Evolutionary conservation across 768 basidiomycete species (phyloP).

Genomic region (Rhizopogon salebrosus): DNA sequence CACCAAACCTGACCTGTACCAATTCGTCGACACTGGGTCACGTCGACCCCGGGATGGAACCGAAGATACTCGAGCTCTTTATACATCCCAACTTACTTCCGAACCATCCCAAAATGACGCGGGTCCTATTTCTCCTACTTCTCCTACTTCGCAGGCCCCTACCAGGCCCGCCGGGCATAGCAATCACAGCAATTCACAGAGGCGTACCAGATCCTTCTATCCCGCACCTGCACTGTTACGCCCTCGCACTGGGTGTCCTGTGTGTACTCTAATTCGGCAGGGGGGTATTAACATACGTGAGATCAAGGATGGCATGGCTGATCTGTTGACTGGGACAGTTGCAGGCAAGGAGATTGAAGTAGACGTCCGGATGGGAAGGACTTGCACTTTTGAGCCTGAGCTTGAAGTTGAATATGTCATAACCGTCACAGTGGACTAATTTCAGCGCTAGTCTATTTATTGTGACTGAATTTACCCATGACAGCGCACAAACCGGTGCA

Average conservation of each 20-base stretch:
- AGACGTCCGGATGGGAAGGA: neutral
- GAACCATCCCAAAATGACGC: neutral
- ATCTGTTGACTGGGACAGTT: neutral
- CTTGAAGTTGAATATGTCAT: neutral
- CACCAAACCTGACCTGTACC: neutral
- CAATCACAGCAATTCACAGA: neutral
- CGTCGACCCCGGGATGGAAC: no score
- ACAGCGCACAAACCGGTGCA: neutral
- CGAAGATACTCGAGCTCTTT: no score
- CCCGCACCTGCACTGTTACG: neutral
- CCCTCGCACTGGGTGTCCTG: neutral
- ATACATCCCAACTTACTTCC: neutral
- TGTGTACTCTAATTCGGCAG: neutral
- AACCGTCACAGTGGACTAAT: neutral
- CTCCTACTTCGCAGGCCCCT: no score
- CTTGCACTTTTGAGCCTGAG: neutral
- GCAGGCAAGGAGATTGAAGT: neutral
- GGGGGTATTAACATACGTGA: neutral
- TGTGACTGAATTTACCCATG: neutral
- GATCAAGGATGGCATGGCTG: neutral
- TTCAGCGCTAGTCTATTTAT: neutral
- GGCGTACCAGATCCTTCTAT: neutral
- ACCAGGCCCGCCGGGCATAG: neutral
- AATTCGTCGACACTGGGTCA: neutral
- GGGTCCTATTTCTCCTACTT: no score